phyloP scores from a whole-genome alignment of 108 stramenopile species.

The Heterococcus sp. region DNA sequence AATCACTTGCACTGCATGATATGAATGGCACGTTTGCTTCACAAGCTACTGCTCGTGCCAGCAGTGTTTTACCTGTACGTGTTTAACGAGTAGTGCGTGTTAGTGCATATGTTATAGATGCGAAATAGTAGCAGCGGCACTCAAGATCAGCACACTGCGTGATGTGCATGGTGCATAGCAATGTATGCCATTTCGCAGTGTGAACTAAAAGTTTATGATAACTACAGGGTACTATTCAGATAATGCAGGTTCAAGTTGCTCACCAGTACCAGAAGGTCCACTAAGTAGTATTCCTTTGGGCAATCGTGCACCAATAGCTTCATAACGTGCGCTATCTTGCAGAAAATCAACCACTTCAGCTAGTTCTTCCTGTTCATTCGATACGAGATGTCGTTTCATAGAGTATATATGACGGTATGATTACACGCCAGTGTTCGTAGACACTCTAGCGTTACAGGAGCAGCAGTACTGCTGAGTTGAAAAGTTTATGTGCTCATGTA shows the following conservation, averaged over 20 bases:
- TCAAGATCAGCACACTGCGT: too few species aligned
- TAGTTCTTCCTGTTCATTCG: slow-evolving; percentile 63
- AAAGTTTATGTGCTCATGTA: too few species aligned
- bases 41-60: slow-evolving; percentile 50
- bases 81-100: not conserved
- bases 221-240: too few species aligned
- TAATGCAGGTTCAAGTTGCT: too few species aligned
- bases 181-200: too few species aligned
- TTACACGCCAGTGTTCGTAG: too few species aligned
- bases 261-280: slow-evolving; percentile 36
- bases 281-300: slow-evolving; percentile 57
- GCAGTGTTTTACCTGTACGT: slow-evolving; percentile 51
- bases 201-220: too few species aligned
- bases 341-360: slow-evolving; percentile 71
- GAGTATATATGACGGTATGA: too few species aligned
- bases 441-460: too few species aligned
- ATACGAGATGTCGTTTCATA: not conserved
- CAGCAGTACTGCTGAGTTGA: too few species aligned
- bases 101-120: not conserved
- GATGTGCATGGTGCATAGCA: too few species aligned
- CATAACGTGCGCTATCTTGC: slow-evolving; percentile 20
- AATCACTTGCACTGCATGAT: slow-evolving; percentile 50
- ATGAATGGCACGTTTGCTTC: slow-evolving; percentile 55
- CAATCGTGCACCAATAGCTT: slow-evolving; percentile 50
- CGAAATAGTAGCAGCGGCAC: slow-evolving; percentile 50